Percentiles rank a stretch among this genome's conserved stretches.
phyloP scores from a whole-genome alignment of 2,329 filamentous ascomycete species.

The Phaeosphaeria sp. region DNA sequence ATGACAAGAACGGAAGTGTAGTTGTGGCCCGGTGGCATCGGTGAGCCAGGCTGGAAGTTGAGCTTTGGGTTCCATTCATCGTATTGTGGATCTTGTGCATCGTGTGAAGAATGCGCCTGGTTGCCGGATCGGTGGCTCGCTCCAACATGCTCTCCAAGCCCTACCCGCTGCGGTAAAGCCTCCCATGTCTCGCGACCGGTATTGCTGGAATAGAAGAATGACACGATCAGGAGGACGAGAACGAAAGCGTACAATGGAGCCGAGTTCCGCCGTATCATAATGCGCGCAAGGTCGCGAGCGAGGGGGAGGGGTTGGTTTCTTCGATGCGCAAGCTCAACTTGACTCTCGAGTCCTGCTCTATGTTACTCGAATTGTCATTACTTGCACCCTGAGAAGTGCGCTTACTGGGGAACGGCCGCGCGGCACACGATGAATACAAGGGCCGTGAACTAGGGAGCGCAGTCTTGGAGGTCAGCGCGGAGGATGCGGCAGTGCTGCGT shows the following conservation, averaged over 20 bases:
- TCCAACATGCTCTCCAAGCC: conserved; percentile 46
- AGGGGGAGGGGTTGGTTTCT: background rate
- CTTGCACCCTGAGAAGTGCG: conserved; percentile 7
- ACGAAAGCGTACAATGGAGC: conserved; percentile 40
- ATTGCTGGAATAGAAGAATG: conserved; percentile 49
- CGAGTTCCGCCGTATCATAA: conserved; percentile 37
- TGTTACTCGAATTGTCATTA: conserved; percentile 6
- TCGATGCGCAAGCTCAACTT: background rate
- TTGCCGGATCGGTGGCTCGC: conserved; percentile 18
- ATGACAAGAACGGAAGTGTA: conserved; percentile 64
- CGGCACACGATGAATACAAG: conserved; percentile 9
- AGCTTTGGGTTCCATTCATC: conserved; percentile 48
- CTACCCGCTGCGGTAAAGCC: conserved; percentile 49
- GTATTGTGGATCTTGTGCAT: conserved; percentile 37
- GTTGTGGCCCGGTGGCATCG: conserved; percentile 52
- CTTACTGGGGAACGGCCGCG: conserved; percentile 20
- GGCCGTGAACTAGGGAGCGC: background rate
- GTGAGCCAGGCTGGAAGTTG: conserved; percentile 38
- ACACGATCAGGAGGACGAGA: conserved; percentile 41
- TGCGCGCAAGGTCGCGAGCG: conserved; percentile 8
- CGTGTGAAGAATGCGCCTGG: conserved; percentile 1
- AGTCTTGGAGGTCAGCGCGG: background rate
- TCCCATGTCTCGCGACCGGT: conserved; percentile 45
- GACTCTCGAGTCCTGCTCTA: background rate
- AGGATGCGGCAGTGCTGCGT: background rate